Conservation (phyloP, 139 green algal species). For the Diplosphaera chodatii region DNA sequence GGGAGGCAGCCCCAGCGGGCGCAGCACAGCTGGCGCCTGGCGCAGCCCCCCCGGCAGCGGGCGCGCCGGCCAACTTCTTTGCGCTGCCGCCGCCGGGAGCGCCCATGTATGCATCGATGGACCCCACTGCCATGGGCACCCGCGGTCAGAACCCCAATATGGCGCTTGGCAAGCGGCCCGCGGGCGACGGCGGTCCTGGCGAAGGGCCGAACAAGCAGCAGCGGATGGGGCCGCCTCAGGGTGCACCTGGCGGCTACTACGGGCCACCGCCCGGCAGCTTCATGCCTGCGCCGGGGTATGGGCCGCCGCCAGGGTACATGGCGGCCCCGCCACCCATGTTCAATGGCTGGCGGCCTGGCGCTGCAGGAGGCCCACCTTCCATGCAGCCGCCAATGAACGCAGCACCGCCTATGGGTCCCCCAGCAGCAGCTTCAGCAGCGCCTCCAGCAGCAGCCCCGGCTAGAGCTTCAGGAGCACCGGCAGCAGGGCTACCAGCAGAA, state of each 20-base stretch:
- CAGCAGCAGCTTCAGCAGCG: background rate
- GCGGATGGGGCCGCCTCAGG: background rate
- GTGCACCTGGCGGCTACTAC: background rate
- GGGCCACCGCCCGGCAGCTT: too few relatives aligned
- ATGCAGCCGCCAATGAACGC: background rate
- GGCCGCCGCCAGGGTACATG: too few relatives aligned
- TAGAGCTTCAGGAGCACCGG: too few relatives aligned
- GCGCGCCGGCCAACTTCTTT: slow-evolving; percentile 32
- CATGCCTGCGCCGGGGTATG: background rate
- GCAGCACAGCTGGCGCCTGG: background rate
- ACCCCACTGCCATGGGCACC: slow-evolving; percentile 41
- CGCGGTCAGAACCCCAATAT: slow-evolving; percentile 3
- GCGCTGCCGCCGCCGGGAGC: slow-evolving; percentile 11
- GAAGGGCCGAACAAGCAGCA: background rate
- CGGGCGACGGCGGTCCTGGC: too few relatives aligned
- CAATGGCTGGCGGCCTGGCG: background rate
- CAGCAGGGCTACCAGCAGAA: too few relatives aligned
- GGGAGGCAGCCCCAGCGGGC: background rate
- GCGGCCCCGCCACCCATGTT: background rate
- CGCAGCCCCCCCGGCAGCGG: background rate
- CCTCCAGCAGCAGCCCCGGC: too few relatives aligned
- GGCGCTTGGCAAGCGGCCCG: background rate
- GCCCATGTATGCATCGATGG: slow-evolving; percentile 51
- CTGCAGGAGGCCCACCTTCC: too few relatives aligned
- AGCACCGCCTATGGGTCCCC: too few relatives aligned